These are phyloP conservation scores for Colletotrichum lindemuthianum DNA, from an alignment of 2,329 filamentous ascomycete genomes.

Conservation along the genomic window DNA sequence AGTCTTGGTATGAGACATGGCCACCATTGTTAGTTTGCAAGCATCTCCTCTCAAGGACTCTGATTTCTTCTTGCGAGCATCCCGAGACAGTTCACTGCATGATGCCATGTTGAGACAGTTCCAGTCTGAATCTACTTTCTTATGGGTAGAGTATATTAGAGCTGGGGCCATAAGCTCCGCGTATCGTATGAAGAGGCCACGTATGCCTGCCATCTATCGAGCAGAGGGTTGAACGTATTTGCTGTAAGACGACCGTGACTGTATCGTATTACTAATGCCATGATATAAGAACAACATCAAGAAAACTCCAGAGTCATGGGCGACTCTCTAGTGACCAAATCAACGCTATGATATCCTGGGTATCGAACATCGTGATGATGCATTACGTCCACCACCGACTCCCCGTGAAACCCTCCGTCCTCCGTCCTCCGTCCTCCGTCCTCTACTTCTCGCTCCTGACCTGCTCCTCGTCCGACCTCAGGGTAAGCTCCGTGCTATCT, in stretches of 20 bases:
- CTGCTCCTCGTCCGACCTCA: slow-evolving; percentile 22
- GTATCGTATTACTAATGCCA: neutral
- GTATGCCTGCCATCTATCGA: no score
- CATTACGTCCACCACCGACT: neutral
- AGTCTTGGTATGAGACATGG: no score
- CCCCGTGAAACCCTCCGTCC: no score
- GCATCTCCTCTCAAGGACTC: no score
- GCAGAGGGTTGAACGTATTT: no score
- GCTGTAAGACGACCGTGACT: neutral
- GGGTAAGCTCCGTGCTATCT: slow-evolving; percentile 17
- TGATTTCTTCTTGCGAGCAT: neutral
- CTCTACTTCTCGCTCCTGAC: slow-evolving; percentile 17
- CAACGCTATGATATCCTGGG: slow-evolving; percentile 3
- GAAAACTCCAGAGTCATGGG: neutral
- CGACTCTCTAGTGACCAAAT: neutral
- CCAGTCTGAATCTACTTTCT: no score
- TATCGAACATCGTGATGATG: neutral
- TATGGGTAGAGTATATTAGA: no score
- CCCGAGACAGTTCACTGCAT: neutral
- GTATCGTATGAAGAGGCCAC: no score
- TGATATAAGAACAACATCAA: neutral
- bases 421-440: neutral
- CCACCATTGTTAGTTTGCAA: no score
- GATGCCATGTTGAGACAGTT: neutral
- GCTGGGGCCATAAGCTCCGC: no score